Evolutionary conservation across 495 filamentous ascomycete species (phyloP).

Genomic region (Acidomyces sp.): DNA sequence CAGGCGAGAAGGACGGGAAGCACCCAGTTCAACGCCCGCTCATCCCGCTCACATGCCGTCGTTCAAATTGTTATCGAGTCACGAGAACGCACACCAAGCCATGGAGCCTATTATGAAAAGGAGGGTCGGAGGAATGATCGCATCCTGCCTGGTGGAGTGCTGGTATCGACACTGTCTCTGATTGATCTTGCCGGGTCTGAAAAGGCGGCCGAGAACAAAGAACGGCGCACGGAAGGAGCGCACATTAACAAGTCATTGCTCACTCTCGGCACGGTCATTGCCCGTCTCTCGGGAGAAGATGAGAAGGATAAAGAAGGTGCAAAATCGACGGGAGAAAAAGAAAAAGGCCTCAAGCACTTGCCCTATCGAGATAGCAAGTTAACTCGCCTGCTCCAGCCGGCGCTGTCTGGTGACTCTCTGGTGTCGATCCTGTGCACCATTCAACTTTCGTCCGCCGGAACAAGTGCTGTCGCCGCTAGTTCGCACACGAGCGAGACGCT

Average conservation of each 20-base stretch:
- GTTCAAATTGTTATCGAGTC: slow-evolving; percentile 98
- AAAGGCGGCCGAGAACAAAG: slow-evolving; percentile 87
- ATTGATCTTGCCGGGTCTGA: slow-evolving; percentile 97
- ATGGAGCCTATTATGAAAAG: slow-evolving; percentile 32
- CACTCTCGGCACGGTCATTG: slow-evolving; percentile 90
- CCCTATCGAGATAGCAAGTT: slow-evolving; percentile 96
- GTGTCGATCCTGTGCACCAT: slow-evolving; percentile 96
- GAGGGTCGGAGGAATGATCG: slow-evolving; percentile 44
- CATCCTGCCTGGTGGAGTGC: slow-evolving; percentile 75
- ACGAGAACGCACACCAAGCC: slow-evolving; percentile 50
- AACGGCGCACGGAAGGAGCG: slow-evolving; percentile 83
- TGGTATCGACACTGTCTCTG: slow-evolving; percentile 85
- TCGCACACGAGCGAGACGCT: slow-evolving; percentile 76
- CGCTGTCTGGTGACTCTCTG: slow-evolving; percentile 82
- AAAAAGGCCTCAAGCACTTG: slow-evolving; percentile 72
- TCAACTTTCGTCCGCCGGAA: slow-evolving; percentile 54
- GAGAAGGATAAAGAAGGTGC: slow-evolving; percentile 55
- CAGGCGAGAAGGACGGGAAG: slow-evolving; percentile 77
- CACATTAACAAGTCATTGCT: slow-evolving; percentile 98
- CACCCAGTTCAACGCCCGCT: slow-evolving; percentile 91
- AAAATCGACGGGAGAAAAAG: slow-evolving; percentile 36
- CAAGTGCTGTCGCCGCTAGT: slow-evolving; percentile 36
- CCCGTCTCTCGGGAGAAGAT: slow-evolving; percentile 68
- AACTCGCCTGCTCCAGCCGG: slow-evolving; percentile 82
- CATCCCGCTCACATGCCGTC: slow-evolving; percentile 93